Conservation (phyloP, 139 green algal genomes). For the Closterium sp. region DNA sequence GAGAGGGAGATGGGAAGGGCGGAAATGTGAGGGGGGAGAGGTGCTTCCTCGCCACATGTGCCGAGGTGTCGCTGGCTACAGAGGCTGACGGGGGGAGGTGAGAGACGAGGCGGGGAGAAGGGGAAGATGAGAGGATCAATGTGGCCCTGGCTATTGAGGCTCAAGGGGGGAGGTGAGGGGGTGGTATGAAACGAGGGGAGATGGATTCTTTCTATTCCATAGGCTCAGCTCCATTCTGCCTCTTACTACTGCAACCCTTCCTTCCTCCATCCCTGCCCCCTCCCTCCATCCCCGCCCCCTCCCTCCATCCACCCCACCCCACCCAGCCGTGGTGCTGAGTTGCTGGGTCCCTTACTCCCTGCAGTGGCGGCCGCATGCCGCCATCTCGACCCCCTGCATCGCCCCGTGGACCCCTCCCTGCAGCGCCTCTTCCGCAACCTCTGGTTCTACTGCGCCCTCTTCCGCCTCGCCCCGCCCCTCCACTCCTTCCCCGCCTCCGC, state of each 20-base stretch:
- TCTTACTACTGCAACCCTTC: too few species aligned
- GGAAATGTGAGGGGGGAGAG: too few species aligned
- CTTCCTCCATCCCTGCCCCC: background rate
- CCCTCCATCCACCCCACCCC: too few species aligned
- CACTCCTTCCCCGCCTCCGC: background rate
- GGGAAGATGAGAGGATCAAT: too few species aligned
- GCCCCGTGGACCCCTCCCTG: constrained; percentile 11
- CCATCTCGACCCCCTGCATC: constrained; percentile 9
- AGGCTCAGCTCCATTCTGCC: too few species aligned
- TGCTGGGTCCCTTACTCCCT: constrained; percentile 35
- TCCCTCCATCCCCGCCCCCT: background rate
- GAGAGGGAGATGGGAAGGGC: too few species aligned
- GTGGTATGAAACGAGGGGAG: too few species aligned
- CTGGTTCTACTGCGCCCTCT: constrained; percentile 51
- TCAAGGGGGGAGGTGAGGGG: background rate
- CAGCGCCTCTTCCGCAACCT: constrained; percentile 44
- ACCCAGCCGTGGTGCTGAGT: background rate
- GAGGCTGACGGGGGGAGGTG: constrained; percentile 15
- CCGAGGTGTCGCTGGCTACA: constrained; percentile 30
- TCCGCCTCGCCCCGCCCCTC: constrained; percentile 25
- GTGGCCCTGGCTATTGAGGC: constrained; percentile 31
- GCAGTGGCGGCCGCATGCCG: constrained; percentile 21
- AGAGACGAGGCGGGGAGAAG: too few species aligned
- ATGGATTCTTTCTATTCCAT: too few species aligned
- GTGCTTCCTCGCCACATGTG: constrained; percentile 15